phyloP scores from a whole-genome alignment of 441 rosid species.

The Croton laevigatus region DNA sequence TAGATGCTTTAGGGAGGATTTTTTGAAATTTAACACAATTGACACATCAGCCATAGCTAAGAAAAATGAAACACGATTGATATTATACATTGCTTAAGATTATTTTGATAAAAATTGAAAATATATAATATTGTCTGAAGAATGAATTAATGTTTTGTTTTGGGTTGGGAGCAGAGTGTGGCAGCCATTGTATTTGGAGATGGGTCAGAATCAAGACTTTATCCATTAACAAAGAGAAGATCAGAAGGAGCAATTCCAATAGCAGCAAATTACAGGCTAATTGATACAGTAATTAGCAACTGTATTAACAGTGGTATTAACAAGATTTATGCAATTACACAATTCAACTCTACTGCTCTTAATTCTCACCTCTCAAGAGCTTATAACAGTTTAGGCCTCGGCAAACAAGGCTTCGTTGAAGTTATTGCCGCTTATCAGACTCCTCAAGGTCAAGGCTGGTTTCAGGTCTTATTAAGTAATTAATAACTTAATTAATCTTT shows the following conservation, averaged over 20 bases:
- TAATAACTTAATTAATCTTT: no score
- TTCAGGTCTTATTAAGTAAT: slow-evolving; percentile 46
- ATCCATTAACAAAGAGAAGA: slow-evolving; percentile 76
- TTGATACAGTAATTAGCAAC: slow-evolving; percentile 77
- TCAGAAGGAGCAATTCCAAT: slow-evolving; percentile 82
- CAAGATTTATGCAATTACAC: slow-evolving; percentile 80
- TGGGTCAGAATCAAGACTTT: slow-evolving; percentile 59
- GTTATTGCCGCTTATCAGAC: slow-evolving; percentile 85
- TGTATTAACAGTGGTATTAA: slow-evolving; percentile 81
- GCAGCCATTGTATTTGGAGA: slow-evolving; percentile 82
- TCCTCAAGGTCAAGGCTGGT: slow-evolving; percentile 70
- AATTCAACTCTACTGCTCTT: slow-evolving; percentile 77
- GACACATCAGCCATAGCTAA: no score
- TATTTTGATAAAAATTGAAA: no score
- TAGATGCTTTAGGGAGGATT: no score
- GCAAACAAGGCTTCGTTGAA: slow-evolving; percentile 68
- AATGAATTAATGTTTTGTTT: slow-evolving; percentile 10
- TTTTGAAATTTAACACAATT: no score
- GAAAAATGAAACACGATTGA: no score
- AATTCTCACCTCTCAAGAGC: slow-evolving; percentile 80
- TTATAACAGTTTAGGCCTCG: slow-evolving; percentile 50
- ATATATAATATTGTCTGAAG: not conserved
- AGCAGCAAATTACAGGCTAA: slow-evolving; percentile 69
- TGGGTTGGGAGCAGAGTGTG: slow-evolving; percentile 45
- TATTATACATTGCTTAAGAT: no score